These are phyloP conservation scores for Coemansia sp. DNA, from an alignment of 192 early-diverging fungal genomes.

Conservation along the genomic window DNA sequence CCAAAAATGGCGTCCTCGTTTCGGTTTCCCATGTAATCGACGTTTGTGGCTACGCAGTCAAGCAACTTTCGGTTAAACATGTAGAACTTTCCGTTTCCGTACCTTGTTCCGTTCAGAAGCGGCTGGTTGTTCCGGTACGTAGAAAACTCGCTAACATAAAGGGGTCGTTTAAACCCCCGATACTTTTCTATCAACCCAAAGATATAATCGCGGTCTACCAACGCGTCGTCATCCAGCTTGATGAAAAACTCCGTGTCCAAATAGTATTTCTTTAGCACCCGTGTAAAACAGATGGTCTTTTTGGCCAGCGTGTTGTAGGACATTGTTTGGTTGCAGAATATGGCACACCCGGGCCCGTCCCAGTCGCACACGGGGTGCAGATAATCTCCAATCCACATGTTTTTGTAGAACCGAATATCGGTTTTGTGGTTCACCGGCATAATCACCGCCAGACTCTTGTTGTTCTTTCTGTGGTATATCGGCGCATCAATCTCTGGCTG, in stretches of 20 bases:
- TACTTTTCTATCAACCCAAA: constrained; percentile 16
- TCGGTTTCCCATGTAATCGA: neutral
- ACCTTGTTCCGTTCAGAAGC: neutral
- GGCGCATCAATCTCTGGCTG: neutral
- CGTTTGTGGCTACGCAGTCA: neutral
- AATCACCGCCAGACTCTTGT: constrained; percentile 17
- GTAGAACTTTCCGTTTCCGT: constrained; percentile 19
- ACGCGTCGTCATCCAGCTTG: constrained; percentile 35
- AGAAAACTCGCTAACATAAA: constrained; percentile 35
- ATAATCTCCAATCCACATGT: constrained; percentile 33
- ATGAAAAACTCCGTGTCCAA: constrained; percentile 32
- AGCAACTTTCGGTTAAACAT: constrained; percentile 17
- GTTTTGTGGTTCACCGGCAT: constrained; percentile 28
- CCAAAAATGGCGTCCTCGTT: constrained; percentile 16
- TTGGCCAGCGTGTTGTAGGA: constrained; percentile 19
- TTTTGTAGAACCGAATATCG: constrained; percentile 26
- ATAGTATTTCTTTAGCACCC: constrained; percentile 14
- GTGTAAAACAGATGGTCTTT: constrained; percentile 35
- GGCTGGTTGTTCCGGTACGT: neutral
- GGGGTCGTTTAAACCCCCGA: neutral
- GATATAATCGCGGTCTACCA: constrained; percentile 25
- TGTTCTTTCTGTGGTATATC: neutral
- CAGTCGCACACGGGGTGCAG: constrained; percentile 37
- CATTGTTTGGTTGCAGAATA: constrained; percentile 24
- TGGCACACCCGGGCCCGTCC: constrained; percentile 11